Base-by-base conservation (phyloP, 176 grass and related monocot species). In the Lolium rigidum region DNA sequence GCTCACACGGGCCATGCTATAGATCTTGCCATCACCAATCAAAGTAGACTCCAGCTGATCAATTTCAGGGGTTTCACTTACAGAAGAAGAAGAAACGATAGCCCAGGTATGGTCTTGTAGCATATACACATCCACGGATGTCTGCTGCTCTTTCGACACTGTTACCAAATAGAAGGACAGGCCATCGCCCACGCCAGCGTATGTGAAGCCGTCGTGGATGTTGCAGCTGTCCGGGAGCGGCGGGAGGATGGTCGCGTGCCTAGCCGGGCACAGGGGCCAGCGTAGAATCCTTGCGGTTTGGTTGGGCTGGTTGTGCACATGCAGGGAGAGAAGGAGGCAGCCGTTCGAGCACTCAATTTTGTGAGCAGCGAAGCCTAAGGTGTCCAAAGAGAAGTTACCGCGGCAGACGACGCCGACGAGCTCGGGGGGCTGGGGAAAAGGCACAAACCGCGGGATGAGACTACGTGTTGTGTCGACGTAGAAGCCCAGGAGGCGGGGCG, bases 21-120 rank as follows among this genome's bases (percentile, higher is more conserved):
- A 82, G 58, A 87, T 81, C 21, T 31, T 87, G 44, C 4, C 47
- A 21, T 51, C 50, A 22, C 18, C 20, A 2, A 81, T 18, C 28
- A 56, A 12, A 20, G 14, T n/a, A 14, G 0, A 12, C 12, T 14
- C 5, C 15, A 16, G 74, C 6, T 5, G 48, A 4, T 2, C 4
- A 70, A 44, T 44, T 10, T 0, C 1, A 18, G 49, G 26, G 24
- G 21, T 18, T 7, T 54, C 25, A 3, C 48, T 17, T 6, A 41
- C 66, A 70, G 1, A 4, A 0, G 74, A 56, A 51, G 50, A 4
- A 5, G 2, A n/a, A n/a, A n/a, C n/a, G 22, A 78, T 55, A 0
- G 15, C 7, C 74, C 74, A 77, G 50, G 16, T 2, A 10, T 5
- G 6, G 0, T 56, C 26, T 2, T 6, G 50, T 17, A 77, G 4